Evolutionary conservation across 495 filamentous ascomycete species (phyloP).

Genomic region (Penicillium atrosanguineum): DNA sequence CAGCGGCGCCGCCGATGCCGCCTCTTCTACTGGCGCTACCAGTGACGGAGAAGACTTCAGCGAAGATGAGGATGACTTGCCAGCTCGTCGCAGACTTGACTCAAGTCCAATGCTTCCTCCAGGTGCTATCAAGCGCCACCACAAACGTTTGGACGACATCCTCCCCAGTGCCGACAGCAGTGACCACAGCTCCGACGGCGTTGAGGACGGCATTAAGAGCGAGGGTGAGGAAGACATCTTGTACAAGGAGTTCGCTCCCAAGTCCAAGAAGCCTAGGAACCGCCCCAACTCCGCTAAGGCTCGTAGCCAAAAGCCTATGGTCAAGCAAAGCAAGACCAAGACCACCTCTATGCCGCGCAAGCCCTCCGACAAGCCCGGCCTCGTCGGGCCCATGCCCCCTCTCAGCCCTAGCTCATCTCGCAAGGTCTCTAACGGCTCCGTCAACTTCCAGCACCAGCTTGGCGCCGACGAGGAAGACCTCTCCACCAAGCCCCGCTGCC

Average conservation of each 20-base stretch:
- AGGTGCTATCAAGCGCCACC: conserved; percentile 49
- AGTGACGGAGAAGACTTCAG: conserved; percentile 75
- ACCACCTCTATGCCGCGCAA: conserved; percentile 44
- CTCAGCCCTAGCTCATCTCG: conserved; percentile 65
- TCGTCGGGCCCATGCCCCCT: conserved; percentile 26
- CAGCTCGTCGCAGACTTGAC: conserved; percentile 60
- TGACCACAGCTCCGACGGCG: conserved; percentile 64
- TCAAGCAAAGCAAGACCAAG: conserved; percentile 43
- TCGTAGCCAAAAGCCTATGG: conserved; percentile 36
- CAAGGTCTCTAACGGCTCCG: conserved; percentile 68
- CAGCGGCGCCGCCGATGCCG: conserved; percentile 79
- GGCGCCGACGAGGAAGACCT: conserved; percentile 85
- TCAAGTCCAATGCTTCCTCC: conserved; percentile 52
- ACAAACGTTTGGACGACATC: conserved; percentile 59
- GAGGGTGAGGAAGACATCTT: conserved; percentile 48
- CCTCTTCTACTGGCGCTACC: conserved; percentile 80
- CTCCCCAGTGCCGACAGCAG: conserved; percentile 66
- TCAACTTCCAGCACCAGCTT: conserved; percentile 67
- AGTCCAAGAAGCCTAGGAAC: conserved; percentile 45
- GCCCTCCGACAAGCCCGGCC: conserved; percentile 47
- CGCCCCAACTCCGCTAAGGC: conserved; percentile 36
- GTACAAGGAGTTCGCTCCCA: conserved; percentile 40
- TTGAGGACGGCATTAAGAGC: conserved; percentile 53
- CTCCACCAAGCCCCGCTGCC: conserved; percentile 92
- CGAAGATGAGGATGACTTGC: conserved; percentile 66